Evolutionary conservation across 2,329 filamentous ascomycete species (phyloP).

Genomic region (Cladosporium sp.): DNA sequence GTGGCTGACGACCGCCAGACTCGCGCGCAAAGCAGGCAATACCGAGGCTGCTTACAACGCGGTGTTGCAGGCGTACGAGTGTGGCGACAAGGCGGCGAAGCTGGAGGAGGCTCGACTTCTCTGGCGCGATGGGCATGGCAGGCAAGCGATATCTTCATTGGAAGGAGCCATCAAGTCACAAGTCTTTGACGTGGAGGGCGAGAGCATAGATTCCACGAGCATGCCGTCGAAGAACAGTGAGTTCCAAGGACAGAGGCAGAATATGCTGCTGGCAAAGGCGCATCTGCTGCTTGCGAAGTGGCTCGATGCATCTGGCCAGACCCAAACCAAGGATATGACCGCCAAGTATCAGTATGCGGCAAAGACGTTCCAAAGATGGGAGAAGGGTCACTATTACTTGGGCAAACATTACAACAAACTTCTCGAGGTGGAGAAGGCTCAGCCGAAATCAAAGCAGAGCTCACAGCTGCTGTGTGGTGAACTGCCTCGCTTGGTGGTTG

Average conservation of each 20-base stretch:
- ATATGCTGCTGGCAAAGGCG: constrained; percentile 68
- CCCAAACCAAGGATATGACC: constrained; percentile 73
- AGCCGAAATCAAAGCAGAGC: constrained; percentile 68
- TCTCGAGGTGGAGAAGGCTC: constrained; percentile 77
- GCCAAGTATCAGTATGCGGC: constrained; percentile 79
- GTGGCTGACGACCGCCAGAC: constrained; percentile 79
- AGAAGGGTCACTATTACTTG: constrained; percentile 96
- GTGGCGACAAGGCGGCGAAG: constrained; percentile 81
- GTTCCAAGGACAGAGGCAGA: constrained; percentile 41
- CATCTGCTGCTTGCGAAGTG: constrained; percentile 91
- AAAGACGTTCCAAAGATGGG: constrained; percentile 69
- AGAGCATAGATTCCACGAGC: constrained; percentile 2
- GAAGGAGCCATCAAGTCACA: constrained; percentile 80
- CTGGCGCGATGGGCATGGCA: constrained; percentile 89
- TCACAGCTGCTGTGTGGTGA: constrained; percentile 65
- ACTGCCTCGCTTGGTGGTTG: constrained; percentile 80
- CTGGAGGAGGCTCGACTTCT: constrained; percentile 92
- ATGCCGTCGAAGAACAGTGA: neutral
- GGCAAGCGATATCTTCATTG: constrained; percentile 90
- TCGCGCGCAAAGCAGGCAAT: constrained; percentile 81
- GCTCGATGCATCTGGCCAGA: constrained; percentile 93
- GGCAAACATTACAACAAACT: constrained; percentile 97
- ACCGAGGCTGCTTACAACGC: constrained; percentile 89
- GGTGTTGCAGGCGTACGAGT: constrained; percentile 78
- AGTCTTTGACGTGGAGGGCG: constrained; percentile 52